A percentile compares a stretch with the other conserved stretches of the same genome.
Conservation (phyloP, 768 basidiomycete species). For the Lentinula sp. region DNA sequence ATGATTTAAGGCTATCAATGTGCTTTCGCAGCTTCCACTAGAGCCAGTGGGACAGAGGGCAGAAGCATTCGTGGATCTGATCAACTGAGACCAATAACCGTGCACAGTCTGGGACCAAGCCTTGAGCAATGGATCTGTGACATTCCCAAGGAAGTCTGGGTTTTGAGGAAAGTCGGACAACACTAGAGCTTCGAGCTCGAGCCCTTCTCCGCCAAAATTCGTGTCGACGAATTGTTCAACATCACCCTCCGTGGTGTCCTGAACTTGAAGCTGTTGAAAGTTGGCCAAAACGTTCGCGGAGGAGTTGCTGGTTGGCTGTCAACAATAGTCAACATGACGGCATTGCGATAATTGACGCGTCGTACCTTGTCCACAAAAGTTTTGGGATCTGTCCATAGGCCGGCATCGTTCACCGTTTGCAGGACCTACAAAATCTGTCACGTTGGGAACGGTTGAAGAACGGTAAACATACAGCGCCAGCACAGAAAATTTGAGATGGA, state of each 20-base stretch:
- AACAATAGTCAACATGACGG: neutral
- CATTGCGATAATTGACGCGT: neutral
- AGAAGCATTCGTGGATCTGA: constrained; percentile 66
- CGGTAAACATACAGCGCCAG: constrained; percentile 53
- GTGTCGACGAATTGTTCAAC: constrained; percentile 60
- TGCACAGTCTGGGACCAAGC: constrained; percentile 79
- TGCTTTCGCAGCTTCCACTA: constrained; percentile 65
- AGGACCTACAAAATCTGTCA: constrained; percentile 45
- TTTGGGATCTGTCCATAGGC: constrained; percentile 74
- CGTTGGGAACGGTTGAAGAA: constrained; percentile 4
- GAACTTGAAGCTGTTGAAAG: constrained; percentile 54
- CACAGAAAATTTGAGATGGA: constrained; percentile 71
- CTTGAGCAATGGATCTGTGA: constrained; percentile 62
- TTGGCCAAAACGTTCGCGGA: constrained; percentile 63
- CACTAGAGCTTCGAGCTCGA: constrained; percentile 62
- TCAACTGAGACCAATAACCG: constrained; percentile 78
- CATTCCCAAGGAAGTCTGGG: constrained; percentile 66
- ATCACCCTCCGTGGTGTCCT: constrained; percentile 44
- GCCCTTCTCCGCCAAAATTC: constrained; percentile 82
- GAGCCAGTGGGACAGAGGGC: constrained; percentile 43
- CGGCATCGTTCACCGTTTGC: constrained; percentile 80
- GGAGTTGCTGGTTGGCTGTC: constrained; percentile 67
- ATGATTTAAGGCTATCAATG: constrained; percentile 85
- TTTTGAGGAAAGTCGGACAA: constrained; percentile 56
- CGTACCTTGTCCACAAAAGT: constrained; percentile 75